These are phyloP conservation scores for Quercus tomentella DNA, from an alignment of 331 rosid genomes.

Conservation along the genomic window DNA sequence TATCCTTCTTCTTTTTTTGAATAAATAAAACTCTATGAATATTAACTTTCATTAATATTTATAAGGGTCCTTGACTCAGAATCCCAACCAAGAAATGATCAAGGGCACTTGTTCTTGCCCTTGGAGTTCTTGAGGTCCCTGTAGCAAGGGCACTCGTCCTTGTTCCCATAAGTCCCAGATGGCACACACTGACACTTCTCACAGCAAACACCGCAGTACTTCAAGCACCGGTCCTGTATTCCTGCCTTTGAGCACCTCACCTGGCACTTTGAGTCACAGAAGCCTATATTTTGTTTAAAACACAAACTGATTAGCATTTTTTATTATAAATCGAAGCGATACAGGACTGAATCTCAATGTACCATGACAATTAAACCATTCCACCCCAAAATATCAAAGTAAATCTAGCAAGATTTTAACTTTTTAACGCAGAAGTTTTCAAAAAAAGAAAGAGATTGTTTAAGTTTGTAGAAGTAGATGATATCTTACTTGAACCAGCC, in stretches of 20 bases:
- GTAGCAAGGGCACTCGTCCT: slow-evolving; percentile 91
- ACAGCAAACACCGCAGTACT: slow-evolving; percentile 81
- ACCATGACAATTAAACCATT: too few relatives aligned
- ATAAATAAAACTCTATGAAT: background rate
- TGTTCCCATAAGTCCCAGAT: slow-evolving; percentile 84
- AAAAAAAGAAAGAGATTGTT: too few relatives aligned
- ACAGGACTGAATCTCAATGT: too few relatives aligned
- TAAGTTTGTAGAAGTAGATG: background rate
- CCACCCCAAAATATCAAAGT: background rate
- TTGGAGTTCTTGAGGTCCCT: slow-evolving; percentile 67
- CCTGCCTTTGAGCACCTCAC: slow-evolving; percentile 70
- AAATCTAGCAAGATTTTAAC: background rate
- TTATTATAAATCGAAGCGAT: too few relatives aligned
- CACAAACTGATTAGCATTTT: background rate
- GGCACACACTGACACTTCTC: slow-evolving; percentile 76
- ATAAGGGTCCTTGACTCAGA: background rate
- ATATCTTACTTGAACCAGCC: slow-evolving; percentile 58
- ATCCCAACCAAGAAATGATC: background rate
- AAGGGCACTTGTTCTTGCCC: slow-evolving; percentile 83
- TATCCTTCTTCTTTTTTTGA: background rate
- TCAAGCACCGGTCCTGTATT: slow-evolving; percentile 53
- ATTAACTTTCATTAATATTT: background rate
- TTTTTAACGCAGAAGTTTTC: background rate
- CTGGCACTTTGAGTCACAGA: slow-evolving; percentile 53
- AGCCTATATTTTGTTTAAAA: slow-evolving; percentile 21